A percentile compares a stretch with the other conserved stretches of the same genome.
These are phyloP conservation scores for Trichoderma simmonsii DNA, from an alignment of 2,329 filamentous ascomycete genomes.

Conservation along the genomic window DNA sequence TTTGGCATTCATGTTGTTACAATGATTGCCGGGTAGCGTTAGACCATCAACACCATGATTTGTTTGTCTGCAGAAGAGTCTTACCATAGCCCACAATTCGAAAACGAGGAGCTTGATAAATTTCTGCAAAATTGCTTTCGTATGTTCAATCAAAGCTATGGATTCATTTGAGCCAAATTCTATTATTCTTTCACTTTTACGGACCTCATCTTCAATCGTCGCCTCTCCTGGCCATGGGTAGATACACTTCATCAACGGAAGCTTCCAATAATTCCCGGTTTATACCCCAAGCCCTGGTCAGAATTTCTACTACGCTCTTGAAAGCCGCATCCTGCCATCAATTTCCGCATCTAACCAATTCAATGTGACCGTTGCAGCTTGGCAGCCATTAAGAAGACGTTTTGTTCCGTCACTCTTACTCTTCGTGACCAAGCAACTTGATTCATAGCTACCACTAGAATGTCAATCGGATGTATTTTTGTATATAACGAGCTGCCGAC, in stretches of 20 bases:
- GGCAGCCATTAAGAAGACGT: not conserved
- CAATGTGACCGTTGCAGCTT: too few species aligned
- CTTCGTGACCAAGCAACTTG: not conserved
- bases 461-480: not conserved
- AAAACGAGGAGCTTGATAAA: not conserved
- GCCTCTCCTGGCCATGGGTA: not conserved
- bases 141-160: not conserved
- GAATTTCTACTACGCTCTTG: not conserved
- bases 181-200: not conserved
- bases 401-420: not conserved
- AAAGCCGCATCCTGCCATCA: not conserved
- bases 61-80: not conserved
- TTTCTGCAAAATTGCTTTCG: not conserved
- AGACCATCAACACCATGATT: not conserved
- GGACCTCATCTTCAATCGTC: not conserved
- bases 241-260: not conserved
- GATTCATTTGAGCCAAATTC: not conserved
- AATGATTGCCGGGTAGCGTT: not conserved
- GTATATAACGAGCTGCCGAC: not conserved
- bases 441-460: not conserved
- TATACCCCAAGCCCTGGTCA: not conserved
- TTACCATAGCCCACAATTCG: not conserved
- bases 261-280: not conserved
- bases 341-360: not conserved
- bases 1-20: not conserved